A percentile compares a stretch with the other conserved stretches of the same genome.
Conservation (phyloP, 1,284 basidiomycete species). For the Naganishia sp. region DNA sequence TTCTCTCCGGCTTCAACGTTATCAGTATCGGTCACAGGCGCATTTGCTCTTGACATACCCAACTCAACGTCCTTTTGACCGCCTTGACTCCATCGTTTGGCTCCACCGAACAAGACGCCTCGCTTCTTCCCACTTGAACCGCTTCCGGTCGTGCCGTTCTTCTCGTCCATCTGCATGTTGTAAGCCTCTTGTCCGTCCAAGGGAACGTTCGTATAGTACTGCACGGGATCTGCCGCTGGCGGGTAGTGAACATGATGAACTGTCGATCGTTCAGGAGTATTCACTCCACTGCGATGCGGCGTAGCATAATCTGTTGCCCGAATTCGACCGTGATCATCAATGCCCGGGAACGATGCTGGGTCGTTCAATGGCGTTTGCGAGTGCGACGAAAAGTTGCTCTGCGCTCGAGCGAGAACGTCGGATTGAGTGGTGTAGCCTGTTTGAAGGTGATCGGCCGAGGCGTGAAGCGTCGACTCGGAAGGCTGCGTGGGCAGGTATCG, state of each 20-base stretch:
- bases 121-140: conserved; percentile 19
- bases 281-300: background rate
- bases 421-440: conserved; percentile 3
- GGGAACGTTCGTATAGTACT: conserved; percentile 24
- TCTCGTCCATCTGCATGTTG: conserved; percentile 13
- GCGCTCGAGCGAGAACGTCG: conserved; percentile 15
- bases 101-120: conserved; percentile 28
- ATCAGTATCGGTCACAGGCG: background rate
- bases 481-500: conserved; percentile 24
- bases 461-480: conserved; percentile 19
- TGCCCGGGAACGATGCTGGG: conserved; percentile 14
- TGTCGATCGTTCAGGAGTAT: background rate
- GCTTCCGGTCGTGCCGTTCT: conserved; percentile 12
- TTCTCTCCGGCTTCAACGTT: background rate
- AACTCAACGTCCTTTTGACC: conserved; percentile 27
- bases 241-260: conserved; percentile 20
- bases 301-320: conserved; percentile 17
- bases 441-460: background rate
- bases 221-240: conserved; percentile 9
- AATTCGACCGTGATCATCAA: conserved; percentile 19
- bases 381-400: conserved; percentile 25
- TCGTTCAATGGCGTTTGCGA: conserved; percentile 26
- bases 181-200: conserved; percentile 5
- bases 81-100: conserved; percentile 23
- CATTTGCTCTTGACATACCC: background rate